Evolutionary conservation across 163 green algal species (phyloP).

Genomic region (Scenedesmus sp.): DNA sequence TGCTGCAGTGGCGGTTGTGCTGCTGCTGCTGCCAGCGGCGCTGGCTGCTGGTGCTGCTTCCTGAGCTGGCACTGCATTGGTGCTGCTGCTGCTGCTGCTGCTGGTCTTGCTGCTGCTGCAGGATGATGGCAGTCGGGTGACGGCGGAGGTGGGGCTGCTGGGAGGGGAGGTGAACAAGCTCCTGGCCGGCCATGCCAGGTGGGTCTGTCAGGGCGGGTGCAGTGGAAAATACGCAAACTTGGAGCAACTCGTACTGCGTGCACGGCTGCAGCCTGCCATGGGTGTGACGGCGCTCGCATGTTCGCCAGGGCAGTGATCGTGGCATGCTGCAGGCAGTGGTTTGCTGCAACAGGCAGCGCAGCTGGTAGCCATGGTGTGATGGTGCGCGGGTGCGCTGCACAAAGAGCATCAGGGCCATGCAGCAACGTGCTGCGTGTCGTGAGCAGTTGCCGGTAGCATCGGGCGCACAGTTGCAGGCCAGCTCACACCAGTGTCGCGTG

Average conservation of each 20-base stretch:
- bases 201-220: neutral
- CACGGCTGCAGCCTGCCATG: too few species aligned
- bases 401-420: too few species aligned
- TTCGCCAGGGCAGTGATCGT: too few species aligned
- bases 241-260: too few species aligned
- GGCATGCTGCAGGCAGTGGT: neutral
- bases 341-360: too few species aligned
- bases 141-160: constrained; percentile 38
- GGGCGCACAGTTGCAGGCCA: neutral
- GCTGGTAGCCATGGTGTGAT: too few species aligned
- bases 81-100: neutral
- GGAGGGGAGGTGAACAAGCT: constrained; percentile 55
- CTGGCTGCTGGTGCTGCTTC: neutral
- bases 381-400: neutral
- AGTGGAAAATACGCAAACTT: too few species aligned
- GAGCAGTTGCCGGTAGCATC: neutral
- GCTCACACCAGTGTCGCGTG: too few species aligned
- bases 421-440: too few species aligned
- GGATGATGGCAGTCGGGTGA: constrained; percentile 46
- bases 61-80: neutral
- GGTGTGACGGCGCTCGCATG: too few species aligned
- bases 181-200: constrained; percentile 32
- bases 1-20: neutral
- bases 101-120: too few species aligned
- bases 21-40: neutral